Evolutionary conservation across 176 grass and related monocot species (phyloP).

Genomic region (Musa schizocarpa): DNA sequence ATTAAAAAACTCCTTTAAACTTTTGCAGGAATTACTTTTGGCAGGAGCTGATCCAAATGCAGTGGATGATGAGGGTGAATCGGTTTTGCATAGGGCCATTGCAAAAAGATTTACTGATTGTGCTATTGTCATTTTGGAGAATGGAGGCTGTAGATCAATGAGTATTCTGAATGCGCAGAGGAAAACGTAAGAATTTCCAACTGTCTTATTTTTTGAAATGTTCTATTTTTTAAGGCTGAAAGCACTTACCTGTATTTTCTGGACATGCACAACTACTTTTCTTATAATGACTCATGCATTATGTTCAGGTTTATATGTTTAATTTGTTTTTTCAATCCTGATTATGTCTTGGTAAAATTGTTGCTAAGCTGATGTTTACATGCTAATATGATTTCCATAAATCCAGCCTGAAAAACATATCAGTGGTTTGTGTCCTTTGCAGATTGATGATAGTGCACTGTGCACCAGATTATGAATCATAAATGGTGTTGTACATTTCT

Average conservation of each 20-base stretch:
- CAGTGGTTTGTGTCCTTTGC: no score
- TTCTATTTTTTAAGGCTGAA: background rate
- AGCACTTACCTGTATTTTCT: background rate
- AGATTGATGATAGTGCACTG: no score
- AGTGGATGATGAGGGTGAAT: conserved; percentile 83
- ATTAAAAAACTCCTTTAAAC: conserved; percentile 17
- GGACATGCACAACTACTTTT: background rate
- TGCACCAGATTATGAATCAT: no score
- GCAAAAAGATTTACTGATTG: conserved; percentile 85
- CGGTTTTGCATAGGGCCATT: conserved; percentile 82
- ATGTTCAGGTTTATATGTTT: background rate
- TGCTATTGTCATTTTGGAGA: conserved; percentile 87
- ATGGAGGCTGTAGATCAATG: conserved; percentile 97
- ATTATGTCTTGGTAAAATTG: no score
- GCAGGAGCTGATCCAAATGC: conserved; percentile 93
- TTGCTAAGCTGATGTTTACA: no score
- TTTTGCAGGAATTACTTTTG: conserved; percentile 75
- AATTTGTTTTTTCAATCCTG: background rate
- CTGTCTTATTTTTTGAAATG: background rate
- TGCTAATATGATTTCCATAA: no score
- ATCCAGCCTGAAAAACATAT: no score
- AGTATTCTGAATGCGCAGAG: conserved; percentile 52
- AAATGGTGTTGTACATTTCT: no score
- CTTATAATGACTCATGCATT: background rate
- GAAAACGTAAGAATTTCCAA: conserved; percentile 70